Conservation (phyloP, 2,329 filamentous ascomycete genomes). For the Trichothecium roseum region DNA sequence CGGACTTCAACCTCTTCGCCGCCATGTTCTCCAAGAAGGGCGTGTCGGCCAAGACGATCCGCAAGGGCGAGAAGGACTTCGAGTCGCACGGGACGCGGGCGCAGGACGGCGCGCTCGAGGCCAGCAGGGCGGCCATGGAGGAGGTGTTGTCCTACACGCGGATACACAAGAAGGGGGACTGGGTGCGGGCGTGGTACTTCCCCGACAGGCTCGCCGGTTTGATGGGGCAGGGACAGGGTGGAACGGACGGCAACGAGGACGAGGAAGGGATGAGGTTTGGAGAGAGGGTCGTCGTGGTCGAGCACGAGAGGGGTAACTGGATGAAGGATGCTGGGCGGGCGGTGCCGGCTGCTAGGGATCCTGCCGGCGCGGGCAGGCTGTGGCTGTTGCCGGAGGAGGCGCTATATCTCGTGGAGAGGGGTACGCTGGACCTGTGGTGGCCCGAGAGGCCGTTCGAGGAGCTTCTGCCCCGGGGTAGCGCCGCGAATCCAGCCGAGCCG, state of each 20-base stretch:
- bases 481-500: constrained; percentile 8
- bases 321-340: constrained; percentile 68
- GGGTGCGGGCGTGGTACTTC: constrained; percentile 64
- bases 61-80: constrained; percentile 94
- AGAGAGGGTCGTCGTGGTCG: constrained; percentile 54
- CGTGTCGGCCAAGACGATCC: constrained; percentile 56
- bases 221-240: constrained; percentile 14
- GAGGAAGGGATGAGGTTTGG: constrained; percentile 20
- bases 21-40: constrained; percentile 38
- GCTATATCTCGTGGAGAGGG: constrained; percentile 79
- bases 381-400: constrained; percentile 92
- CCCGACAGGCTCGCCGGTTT: constrained; percentile 38
- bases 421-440: constrained; percentile 81
- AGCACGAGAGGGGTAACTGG: constrained; percentile 61
- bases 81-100: constrained; percentile 81
- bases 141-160: constrained; percentile 72
- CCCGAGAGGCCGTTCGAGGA: constrained; percentile 45
- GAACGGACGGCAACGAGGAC: constrained; percentile 7
- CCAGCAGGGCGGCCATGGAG: constrained; percentile 81
- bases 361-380: constrained; percentile 47
- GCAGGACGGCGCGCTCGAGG: constrained; percentile 68
- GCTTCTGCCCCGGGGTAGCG: constrained; percentile 27
- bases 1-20: constrained; percentile 72
- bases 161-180: constrained; percentile 57
- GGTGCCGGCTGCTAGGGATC: constrained; percentile 43